Evolutionary conservation across 441 rosid species (phyloP).

Genomic region (Raphanus hybrid): DNA sequence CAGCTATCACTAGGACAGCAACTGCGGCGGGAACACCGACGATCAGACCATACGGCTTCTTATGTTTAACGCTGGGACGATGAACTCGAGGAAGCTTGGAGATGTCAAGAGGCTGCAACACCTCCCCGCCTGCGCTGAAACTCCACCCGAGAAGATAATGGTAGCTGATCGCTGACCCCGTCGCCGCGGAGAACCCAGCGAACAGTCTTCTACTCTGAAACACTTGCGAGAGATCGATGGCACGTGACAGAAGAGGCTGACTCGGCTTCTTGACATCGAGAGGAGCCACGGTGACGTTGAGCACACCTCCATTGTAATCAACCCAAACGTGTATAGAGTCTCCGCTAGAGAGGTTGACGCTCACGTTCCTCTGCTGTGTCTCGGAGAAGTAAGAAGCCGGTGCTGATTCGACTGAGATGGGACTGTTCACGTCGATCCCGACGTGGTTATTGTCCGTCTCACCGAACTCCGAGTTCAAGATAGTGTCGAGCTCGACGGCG

Average conservation of each 20-base stretch:
- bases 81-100: slow-evolving; percentile 50
- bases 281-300: slow-evolving; percentile 64
- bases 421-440: slow-evolving; percentile 61
- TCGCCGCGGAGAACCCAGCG: slow-evolving; percentile 69
- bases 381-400: slow-evolving; percentile 50
- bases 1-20: slow-evolving; percentile 7
- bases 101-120: slow-evolving; percentile 41
- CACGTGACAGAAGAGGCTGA: slow-evolving; percentile 54
- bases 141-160: slow-evolving; percentile 73
- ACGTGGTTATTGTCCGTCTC: slow-evolving; percentile 59
- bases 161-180: slow-evolving; percentile 43
- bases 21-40: slow-evolving; percentile 2
- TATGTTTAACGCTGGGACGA: slow-evolving; percentile 12
- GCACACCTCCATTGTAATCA: slow-evolving; percentile 48
- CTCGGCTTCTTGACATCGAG: slow-evolving; percentile 38
- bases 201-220: slow-evolving; percentile 49
- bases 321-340: slow-evolving; percentile 60
- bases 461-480: slow-evolving; percentile 37
- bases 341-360: slow-evolving; percentile 47
- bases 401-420: slow-evolving; percentile 46
- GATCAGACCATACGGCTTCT: slow-evolving; percentile 17
- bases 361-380: slow-evolving; percentile 33
- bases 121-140: slow-evolving; percentile 46
- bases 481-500: slow-evolving; percentile 64
- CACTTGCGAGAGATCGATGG: slow-evolving; percentile 47